Evolutionary conservation across 2,329 filamentous ascomycete species (phyloP).

Genomic region (Diaporthe capsici): DNA sequence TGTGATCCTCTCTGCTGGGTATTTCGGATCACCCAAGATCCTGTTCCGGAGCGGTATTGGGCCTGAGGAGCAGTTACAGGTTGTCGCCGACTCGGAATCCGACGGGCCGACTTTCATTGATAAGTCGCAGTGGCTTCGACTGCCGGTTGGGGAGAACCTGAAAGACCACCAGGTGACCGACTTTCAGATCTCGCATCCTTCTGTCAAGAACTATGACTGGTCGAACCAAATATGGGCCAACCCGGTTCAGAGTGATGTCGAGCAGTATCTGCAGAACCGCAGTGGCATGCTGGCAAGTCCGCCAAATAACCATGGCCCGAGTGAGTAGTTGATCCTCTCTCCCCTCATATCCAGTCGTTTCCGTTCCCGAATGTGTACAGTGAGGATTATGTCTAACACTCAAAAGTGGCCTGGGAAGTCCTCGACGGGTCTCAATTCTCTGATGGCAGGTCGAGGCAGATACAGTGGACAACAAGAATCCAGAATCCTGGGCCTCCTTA

Average conservation of each 20-base stretch:
- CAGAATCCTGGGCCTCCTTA: conserved; percentile 8
- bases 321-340: neutral
- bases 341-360: too few species aligned
- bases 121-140: conserved; percentile 59
- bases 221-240: conserved; percentile 4
- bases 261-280: conserved; percentile 5
- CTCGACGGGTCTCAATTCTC: conserved; percentile 9
- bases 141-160: conserved; percentile 65
- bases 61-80: conserved; percentile 64
- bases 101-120: conserved; percentile 63
- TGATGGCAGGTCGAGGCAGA: conserved; percentile 11
- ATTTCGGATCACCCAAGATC: conserved; percentile 74
- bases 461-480: conserved; percentile 15
- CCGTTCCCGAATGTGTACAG: neutral
- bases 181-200: conserved; percentile 17
- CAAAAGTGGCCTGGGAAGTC: conserved; percentile 7
- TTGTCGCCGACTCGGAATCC: conserved; percentile 56
- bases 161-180: conserved; percentile 54
- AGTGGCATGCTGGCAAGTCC: conserved; percentile 11
- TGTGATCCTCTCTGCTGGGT: conserved; percentile 73
- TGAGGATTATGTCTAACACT: neutral
- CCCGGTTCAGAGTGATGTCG: conserved; percentile 8
- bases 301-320: conserved; percentile 12
- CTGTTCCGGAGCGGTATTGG: conserved; percentile 76
- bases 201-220: conserved; percentile 23